Conservation (phyloP, 2,329 filamentous ascomycete genomes). For the Neospermospora avenae region DNA sequence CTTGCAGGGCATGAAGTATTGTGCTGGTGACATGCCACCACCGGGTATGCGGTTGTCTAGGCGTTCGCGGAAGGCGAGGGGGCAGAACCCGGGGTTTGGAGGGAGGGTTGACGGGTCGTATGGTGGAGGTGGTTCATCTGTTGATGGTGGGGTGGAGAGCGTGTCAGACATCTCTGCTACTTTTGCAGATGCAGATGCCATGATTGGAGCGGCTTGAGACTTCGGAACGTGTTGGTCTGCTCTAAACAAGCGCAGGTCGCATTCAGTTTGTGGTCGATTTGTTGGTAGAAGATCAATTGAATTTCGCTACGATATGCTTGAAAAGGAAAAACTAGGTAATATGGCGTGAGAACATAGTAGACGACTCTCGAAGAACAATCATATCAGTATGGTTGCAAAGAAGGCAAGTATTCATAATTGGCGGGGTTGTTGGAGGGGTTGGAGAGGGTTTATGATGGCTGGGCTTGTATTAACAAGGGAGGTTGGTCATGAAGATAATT, state of each 20-base stretch:
- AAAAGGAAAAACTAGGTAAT: not conserved
- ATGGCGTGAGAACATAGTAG: not conserved
- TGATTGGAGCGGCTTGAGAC: not conserved
- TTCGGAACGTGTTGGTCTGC: too few species aligned
- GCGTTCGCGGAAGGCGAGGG: slow-evolving; percentile 25
- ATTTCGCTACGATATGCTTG: not conserved
- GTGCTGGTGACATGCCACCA: slow-evolving; percentile 23
- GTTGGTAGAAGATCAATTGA: not conserved
- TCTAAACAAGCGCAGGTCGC: not conserved
- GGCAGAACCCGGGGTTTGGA: slow-evolving; percentile 29
- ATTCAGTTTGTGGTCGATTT: not conserved
- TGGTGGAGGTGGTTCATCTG: slow-evolving; percentile 21
- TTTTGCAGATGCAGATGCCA: slow-evolving; percentile 1
- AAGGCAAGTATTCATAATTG: not conserved
- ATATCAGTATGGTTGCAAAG: not conserved
- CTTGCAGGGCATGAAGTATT: slow-evolving; percentile 26
- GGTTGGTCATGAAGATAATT: not conserved
- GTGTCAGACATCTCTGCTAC: not conserved
- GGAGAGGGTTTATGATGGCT: not conserved
- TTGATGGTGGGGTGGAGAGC: not conserved
- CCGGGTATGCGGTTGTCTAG: slow-evolving; percentile 23
- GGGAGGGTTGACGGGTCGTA: slow-evolving; percentile 7
- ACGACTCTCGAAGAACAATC: not conserved
- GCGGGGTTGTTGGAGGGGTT: not conserved
- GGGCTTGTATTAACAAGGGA: not conserved